Base-by-base conservation (phyloP, 306 rosid species). In the Gynostemma pentaphyllum region DNA sequence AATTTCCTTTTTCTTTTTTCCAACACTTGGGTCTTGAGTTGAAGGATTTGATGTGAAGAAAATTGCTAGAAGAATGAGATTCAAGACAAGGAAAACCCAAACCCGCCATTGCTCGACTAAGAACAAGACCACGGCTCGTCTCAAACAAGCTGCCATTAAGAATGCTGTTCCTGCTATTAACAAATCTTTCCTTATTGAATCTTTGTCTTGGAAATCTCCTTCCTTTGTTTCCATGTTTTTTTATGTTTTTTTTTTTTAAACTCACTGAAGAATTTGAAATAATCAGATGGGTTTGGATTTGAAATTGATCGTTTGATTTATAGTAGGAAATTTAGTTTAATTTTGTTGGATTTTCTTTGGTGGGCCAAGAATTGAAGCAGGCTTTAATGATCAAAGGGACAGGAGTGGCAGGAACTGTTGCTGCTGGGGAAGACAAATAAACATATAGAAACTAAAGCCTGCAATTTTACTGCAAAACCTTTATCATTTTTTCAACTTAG, bases 21-120 rank as follows among this genome's bases (percentile, higher is more conserved):
- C 4, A 7, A 2, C 26, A 16, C 40, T 41, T 23, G 49, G 16
- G 23, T 50, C 34, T 49, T 29, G 57, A n/a, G n/a, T n/a, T n/a
- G 46, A 23, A 18, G 57, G 59, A 39, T 5, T 59, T 3, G 99
- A 89, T 54, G 89, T 86, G 78, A 84, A 82, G 27, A 88, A 66
- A 80, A 94, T 81, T 68, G 97, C 85, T 26, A 92, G 40, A 64
- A 94, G 80, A 62, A 94, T 72, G 26, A 86, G 81, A 71, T 94
- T 94, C 68, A 88, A 79, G 27, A 80, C n/a, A 2, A 94, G 75
- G 55, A 94, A 86, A 10, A 88, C 90, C 90, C 95, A 88, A 23
- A 85, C 83, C 37, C 90, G 85, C 96, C 96, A 92, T 44, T 79
- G 83, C 79, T 88, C 87, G 48, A 80, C 82, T 27, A 81, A 82